Percentiles rank a stretch among this genome's conserved stretches.
phyloP scores from a whole-genome alignment of 495 filamentous ascomycete species.

The Penicillium maclennaniae region DNA sequence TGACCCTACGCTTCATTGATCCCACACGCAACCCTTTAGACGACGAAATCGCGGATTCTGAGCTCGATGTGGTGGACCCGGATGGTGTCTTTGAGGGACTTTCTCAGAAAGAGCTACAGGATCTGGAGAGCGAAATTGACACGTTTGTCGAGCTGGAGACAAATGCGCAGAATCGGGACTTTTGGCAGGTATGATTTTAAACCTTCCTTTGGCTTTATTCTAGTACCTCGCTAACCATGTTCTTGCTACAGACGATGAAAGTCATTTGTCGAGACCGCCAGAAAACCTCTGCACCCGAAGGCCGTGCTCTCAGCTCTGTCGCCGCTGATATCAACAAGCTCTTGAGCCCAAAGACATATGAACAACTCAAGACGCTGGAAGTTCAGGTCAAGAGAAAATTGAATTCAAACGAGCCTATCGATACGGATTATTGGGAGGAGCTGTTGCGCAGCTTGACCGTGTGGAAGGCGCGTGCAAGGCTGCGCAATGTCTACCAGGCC shows the following conservation, averaged over 20 bases:
- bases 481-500: constrained; percentile 74
- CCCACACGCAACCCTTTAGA: constrained; percentile 72
- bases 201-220: not conserved
- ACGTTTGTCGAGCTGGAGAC: constrained; percentile 79
- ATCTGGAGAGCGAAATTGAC: constrained; percentile 82
- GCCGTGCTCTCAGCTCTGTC: constrained; percentile 74
- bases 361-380: constrained; percentile 81
- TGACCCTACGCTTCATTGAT: constrained; percentile 84
- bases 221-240: not conserved
- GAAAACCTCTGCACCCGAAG: constrained; percentile 63
- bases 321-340: constrained; percentile 84
- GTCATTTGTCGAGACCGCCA: constrained; percentile 77
- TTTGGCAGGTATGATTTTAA: constrained; percentile 64
- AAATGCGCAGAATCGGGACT: constrained; percentile 72
- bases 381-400: constrained; percentile 79
- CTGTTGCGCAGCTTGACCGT: constrained; percentile 77
- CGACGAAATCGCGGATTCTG: constrained; percentile 74
- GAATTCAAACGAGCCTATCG: constrained; percentile 83
- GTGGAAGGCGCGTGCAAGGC: constrained; percentile 86
- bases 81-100: constrained; percentile 77
- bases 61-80: constrained; percentile 77
- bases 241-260: constrained; percentile 61
- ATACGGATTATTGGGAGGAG: constrained; percentile 97
- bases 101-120: constrained; percentile 62
- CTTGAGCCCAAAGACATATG: constrained; percentile 78